Evolutionary conservation across 768 basidiomycete species (phyloP).

Genomic region (Dentipellis sp.): DNA sequence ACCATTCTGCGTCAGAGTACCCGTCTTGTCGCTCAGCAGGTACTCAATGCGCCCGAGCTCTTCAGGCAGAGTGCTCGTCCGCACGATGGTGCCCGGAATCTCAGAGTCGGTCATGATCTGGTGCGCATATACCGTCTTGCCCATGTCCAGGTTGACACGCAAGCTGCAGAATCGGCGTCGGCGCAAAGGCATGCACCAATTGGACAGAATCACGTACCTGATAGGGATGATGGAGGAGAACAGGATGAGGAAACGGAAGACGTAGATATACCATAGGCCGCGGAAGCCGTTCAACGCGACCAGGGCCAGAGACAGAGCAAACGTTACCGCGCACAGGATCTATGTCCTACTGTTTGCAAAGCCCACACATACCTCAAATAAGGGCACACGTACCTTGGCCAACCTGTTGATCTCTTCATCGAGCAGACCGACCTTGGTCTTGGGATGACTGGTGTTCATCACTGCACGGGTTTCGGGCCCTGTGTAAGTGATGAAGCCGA

Average conservation of each 20-base stretch:
- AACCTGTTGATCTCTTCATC: slow-evolving; percentile 93
- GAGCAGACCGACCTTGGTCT: slow-evolving; percentile 85
- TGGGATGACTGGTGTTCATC: slow-evolving; percentile 97
- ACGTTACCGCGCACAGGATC: slow-evolving; percentile 94
- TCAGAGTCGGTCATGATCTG: slow-evolving; percentile 91
- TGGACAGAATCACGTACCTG: slow-evolving; percentile 46
- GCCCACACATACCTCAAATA: background rate
- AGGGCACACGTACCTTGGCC: slow-evolving; percentile 60
- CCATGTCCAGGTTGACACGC: slow-evolving; percentile 99
- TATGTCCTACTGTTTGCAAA: slow-evolving; percentile 20
- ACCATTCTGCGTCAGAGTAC: slow-evolving; percentile 97
- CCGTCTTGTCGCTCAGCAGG: slow-evolving; percentile 94
- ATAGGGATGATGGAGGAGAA: slow-evolving; percentile 99
- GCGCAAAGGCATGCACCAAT: background rate
- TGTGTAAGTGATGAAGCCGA: slow-evolving; percentile 92
- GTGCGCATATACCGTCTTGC: slow-evolving; percentile 94
- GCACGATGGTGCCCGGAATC: slow-evolving; percentile 91
- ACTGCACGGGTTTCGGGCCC: slow-evolving; percentile 93
- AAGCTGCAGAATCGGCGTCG: slow-evolving; percentile 43
- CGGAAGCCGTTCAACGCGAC: slow-evolving; percentile 96
- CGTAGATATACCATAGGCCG: slow-evolving; percentile 92
- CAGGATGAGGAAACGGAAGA: slow-evolving; percentile 92
- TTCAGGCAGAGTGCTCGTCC: slow-evolving; percentile 96
- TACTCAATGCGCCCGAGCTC: slow-evolving; percentile 95
- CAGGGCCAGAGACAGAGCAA: slow-evolving; percentile 81